Percentiles rank a stretch among this genome's conserved stretches.
phyloP scores from a whole-genome alignment of 139 green algal genomes.

The Chlamydomonas incerta region DNA sequence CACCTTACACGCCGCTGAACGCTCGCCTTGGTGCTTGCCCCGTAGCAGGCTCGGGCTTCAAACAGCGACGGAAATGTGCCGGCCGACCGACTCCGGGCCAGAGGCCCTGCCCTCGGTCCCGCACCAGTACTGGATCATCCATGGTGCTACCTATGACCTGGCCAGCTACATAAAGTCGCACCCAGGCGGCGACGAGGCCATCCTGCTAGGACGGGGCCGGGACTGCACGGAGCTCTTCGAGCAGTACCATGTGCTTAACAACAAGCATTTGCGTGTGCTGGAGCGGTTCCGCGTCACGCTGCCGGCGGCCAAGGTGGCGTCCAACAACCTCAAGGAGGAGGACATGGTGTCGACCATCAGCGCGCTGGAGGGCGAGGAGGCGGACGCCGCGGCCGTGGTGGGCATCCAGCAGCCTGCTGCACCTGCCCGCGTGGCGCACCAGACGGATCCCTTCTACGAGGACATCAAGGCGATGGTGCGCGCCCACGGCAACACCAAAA shows the following conservation, averaged over 20 bases:
- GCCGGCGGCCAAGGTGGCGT: not conserved
- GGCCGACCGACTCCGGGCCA: not conserved
- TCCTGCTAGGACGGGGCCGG: constrained; percentile 5
- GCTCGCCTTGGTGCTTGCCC: not conserved
- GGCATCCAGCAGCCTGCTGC: not conserved
- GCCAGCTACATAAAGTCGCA: not conserved
- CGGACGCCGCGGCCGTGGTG: constrained; percentile 7
- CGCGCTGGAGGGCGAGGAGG: not conserved
- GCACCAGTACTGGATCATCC: constrained; percentile 30
- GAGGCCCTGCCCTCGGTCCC: not conserved
- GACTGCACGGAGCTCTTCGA: constrained; percentile 43
- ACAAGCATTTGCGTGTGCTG: constrained; percentile 24
- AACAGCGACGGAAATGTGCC: constrained; percentile 4
- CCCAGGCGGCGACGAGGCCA: constrained; percentile 7
- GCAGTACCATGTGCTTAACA: constrained; percentile 40
- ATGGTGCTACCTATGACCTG: constrained; percentile 12
- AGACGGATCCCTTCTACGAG: constrained; percentile 33
- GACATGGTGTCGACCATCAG: not conserved
- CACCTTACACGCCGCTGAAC: not conserved
- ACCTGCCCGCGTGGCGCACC: not conserved
- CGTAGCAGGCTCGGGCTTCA: not conserved
- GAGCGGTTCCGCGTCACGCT: constrained; percentile 11
- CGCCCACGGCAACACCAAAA: constrained; percentile 17
- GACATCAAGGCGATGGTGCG: constrained; percentile 35
- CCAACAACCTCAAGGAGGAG: not conserved